Evolutionary conservation across 257 asterid species (phyloP), one percentile per base, ranked within the genome.

Genomic region (Forsythia suspensa): DNA sequence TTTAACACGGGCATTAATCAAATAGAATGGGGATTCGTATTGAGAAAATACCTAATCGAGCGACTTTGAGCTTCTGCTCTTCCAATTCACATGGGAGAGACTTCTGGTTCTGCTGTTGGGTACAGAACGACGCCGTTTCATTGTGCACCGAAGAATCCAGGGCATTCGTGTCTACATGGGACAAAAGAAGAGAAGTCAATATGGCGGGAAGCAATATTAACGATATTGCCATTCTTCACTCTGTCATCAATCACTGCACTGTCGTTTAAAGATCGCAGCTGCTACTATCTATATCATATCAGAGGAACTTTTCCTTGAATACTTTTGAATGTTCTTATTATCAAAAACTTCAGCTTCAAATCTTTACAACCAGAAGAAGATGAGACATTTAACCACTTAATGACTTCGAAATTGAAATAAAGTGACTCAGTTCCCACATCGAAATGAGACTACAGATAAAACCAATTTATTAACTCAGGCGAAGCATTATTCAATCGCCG

Each of bases 1-100:
- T 79, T 42, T 71, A 52, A 72, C 40, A 38, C 68, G 52, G 72
- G 38, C 82, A 63, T n/a, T 65, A 43, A 43, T 39, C 63, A 38
- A 81, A 15, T 55, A 18, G 8, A 20, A 74, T 38, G 38, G 39
- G 59, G 78, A 51, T 41, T 21, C 5, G 39, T 36, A 52, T 7
- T 59, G 52, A 6, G 76, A 34, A 15, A 66, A 76, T 84, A 95
- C 99, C 99, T 86, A 95, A 86, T 82, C 88, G 97, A 74, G 90
- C 79, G 80, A 95, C 84, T 85, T 83, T 87, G 85, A 84, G 88
- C 80, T 90, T 88, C 80, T 92, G 87, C 77, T 80, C 87, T 82
- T 86, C 88, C 85, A 90, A 79, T 84, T 92, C 85, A 69, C 43
- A 70, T 42, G 82, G 74, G 52, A 90, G 6, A 12, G 87, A 83